Percentiles rank a stretch among this genome's conserved stretches.
These are phyloP conservation scores for Musa acuminata DNA, from an alignment of 176 grass and related monocot genomes.

Conservation along the genomic window DNA sequence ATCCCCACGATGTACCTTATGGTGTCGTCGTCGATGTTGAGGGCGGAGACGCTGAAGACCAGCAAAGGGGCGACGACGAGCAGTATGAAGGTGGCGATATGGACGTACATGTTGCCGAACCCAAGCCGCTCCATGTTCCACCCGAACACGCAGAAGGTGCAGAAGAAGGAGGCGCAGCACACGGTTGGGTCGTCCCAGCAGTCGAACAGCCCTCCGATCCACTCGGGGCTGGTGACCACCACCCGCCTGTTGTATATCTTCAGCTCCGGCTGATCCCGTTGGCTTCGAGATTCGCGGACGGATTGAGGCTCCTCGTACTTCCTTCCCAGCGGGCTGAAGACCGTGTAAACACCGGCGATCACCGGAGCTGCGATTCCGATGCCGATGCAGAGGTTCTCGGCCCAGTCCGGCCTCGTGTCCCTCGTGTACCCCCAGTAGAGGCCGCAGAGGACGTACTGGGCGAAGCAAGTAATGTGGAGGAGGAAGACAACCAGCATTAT, in stretches of 20 bases:
- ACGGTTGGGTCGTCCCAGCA: constrained; percentile 76
- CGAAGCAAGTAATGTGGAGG: constrained; percentile 60
- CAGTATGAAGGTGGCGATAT: constrained; percentile 66
- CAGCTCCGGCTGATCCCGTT: constrained; percentile 29
- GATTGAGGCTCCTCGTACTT: constrained; percentile 14
- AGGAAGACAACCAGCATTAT: constrained; percentile 50
- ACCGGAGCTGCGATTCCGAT: constrained; percentile 41
- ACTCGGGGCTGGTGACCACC: constrained; percentile 66
- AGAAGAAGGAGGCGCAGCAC: constrained; percentile 51
- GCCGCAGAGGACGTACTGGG: constrained; percentile 67
- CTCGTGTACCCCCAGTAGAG: constrained; percentile 75
- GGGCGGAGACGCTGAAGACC: constrained; percentile 63
- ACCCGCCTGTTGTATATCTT: constrained; percentile 54
- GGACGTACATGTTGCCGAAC: constrained; percentile 99
- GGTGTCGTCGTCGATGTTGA: constrained; percentile 55
- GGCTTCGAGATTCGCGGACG: constrained; percentile 10
- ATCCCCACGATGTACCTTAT: constrained; percentile 36
- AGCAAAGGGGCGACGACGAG: constrained; percentile 55
- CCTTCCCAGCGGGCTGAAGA: constrained; percentile 48
- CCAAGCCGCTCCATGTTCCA: constrained; percentile 98
- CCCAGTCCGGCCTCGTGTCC: constrained; percentile 47
- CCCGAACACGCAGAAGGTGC: constrained; percentile 81
- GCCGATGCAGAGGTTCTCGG: constrained; percentile 63
- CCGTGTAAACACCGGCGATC: constrained; percentile 46
- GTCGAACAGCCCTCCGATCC: constrained; percentile 79